phyloP scores from a whole-genome alignment of 2,329 filamentous ascomycete species.

The Fusarium sulawesiense region DNA sequence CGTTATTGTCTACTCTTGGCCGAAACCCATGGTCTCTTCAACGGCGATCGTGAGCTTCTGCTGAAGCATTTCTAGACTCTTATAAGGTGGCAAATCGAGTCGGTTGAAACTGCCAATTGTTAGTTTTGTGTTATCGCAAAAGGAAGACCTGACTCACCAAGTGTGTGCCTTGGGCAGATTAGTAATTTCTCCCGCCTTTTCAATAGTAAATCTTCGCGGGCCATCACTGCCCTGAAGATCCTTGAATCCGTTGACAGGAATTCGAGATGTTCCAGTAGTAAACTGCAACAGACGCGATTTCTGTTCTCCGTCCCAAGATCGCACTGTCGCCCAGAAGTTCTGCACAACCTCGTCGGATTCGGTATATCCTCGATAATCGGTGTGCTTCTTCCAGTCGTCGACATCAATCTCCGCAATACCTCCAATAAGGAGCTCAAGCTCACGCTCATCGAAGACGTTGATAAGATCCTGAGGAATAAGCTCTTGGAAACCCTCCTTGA shows the following conservation, averaged over 20 bases:
- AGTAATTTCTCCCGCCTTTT: constrained; percentile 91
- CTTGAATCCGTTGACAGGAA: constrained; percentile 99
- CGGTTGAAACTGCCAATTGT: constrained; percentile 83
- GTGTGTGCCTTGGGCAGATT: constrained; percentile 98
- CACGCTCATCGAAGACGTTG: constrained; percentile 98
- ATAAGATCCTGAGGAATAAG: constrained; percentile 95
- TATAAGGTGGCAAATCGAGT: constrained; percentile 93
- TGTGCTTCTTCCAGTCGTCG: constrained; percentile 99
- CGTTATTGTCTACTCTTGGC: constrained; percentile 79
- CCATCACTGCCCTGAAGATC: constrained; percentile 97
- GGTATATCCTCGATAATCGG: constrained; percentile 97
- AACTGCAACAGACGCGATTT: constrained; percentile 97
- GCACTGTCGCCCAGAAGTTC: constrained; percentile 98
- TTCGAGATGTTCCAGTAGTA: constrained; percentile 95
- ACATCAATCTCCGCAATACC: constrained; percentile 99
- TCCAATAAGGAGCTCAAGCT: constrained; percentile 94
- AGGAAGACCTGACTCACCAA: constrained; percentile 73
- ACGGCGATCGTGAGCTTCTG: constrained; percentile 95
- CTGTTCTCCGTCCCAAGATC: constrained; percentile 97
- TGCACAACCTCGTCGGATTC: constrained; percentile 97
- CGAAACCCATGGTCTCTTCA: constrained; percentile 98
- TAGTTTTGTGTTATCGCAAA: constrained; percentile 28
- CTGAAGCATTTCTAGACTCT: constrained; percentile 84
- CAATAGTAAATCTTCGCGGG: constrained; percentile 94
- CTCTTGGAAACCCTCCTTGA: constrained; percentile 97